Base-by-base conservation (phyloP, 2,329 filamentous ascomycete genomes). In the Claviceps sp. region DNA sequence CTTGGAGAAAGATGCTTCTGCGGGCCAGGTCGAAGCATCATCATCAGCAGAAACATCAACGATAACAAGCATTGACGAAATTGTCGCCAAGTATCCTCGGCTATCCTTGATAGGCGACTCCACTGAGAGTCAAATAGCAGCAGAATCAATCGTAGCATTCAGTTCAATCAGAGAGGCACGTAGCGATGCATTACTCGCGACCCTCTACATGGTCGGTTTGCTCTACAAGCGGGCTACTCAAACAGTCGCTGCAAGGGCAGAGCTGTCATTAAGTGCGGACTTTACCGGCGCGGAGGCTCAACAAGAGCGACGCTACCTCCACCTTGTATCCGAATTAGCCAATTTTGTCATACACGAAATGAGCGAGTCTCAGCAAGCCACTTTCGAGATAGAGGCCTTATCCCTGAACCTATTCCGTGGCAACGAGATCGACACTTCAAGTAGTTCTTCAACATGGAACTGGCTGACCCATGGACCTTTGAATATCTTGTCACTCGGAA, bases 191-290 rank as follows among this genome's bases (percentile, higher is more conserved):
- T 56, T 73, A n/a, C 61, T 70, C 5, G 19, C 48, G n/a, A 61
- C 65, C 17, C 57, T 74, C 1, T 66, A 67, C 17, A 55, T 71
- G 10, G 62, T 67, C 11, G 62, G 67, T 14, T 60, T 65, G 19
- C 63, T 77, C 2, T 76, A 75, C 56, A 65, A 66, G 7, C 64
- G 66, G 17, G 66, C 68, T 4, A 72, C 69, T 1, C 65, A 63
- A 40, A 50, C 56, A 6, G 56, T 10, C 4, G 52, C 54, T 14
- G 55, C 57, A 34, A 54, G 54, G 5, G 57, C 53, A 7, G 51
- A 54, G 22, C 61, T 71, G 17, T 56, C 54, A 11, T 57, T 71
- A 11, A 67, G 65, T 24, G 59, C 62, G 13, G 64, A 66, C 44
- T 66, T 71, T 40, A 48, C 52, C 13, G 60, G 55, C 1, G 50